Evolutionary conservation across 148 eudicot species (phyloP), one percentile per base, ranked within the genome.

Genomic region (Persicaria tinctoria): DNA sequence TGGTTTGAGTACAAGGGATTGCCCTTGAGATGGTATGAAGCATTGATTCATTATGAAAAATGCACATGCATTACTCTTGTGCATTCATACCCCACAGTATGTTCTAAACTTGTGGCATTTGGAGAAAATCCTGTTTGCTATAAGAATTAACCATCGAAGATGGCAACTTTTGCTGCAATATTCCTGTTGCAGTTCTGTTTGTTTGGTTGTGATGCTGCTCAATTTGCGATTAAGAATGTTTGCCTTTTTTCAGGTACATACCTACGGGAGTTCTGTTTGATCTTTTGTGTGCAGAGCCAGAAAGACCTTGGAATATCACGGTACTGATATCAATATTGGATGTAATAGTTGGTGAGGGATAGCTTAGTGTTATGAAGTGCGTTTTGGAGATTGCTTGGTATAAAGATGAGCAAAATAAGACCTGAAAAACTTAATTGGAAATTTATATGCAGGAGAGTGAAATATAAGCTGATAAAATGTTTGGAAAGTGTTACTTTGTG

Each of bases 181-280:
- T 75, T 6, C 63, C 20, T 23, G 68, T 5, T 66, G 70, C 70
- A 13, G 27, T 27, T 63, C 16, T 10, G 27, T 44, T 0, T 63
- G 68, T 63, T 9, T 11, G 32, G 14, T 32, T 63, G 46, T 41
- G 48, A 66, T 41, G 70, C 70, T 66, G 70, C 7, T 64, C 47
- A 4, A 63, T 46, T 47, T 6, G 10, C 75, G 62, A 78, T 57
- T 46, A 62, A 45, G 66, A 44, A 76, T 68, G 23, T 74, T 18
- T 76, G 47, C 59, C 77, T 77, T 82, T 79, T 32, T 77, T 57
- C 85, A 94, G 98, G 98, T 92, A 92, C 76, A 86, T 95, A 72
- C 98, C 98, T 17, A 95, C 97, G 7, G 97, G 98, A 27, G 95
- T 90, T 56, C 93, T 95, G 53, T 95, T 92, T 85, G 98, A 94